Conservation (phyloP, 129 eudicot genomes). For the Lonicera japonica region DNA sequence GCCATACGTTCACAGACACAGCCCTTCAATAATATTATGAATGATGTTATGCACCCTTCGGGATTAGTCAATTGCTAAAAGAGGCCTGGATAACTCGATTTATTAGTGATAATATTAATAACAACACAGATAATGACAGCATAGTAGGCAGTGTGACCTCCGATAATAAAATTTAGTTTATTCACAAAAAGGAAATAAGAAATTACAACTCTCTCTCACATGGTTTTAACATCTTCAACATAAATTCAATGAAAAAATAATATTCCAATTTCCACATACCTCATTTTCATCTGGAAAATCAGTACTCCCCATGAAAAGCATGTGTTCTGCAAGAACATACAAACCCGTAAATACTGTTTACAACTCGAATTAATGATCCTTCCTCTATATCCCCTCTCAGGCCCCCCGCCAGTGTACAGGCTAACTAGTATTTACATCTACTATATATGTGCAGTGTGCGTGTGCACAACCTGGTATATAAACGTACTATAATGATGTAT, state of each 20-base stretch:
- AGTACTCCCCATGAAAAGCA: slow-evolving; percentile 98
- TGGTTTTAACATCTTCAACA: neutral
- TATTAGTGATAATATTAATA: too few relatives aligned
- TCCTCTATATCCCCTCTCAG: neutral
- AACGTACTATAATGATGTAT: too few relatives aligned
- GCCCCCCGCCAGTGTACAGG: too few relatives aligned
- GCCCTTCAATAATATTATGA: neutral
- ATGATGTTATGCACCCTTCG: too few relatives aligned
- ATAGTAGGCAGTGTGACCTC: too few relatives aligned
- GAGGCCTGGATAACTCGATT: too few relatives aligned
- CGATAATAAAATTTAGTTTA: too few relatives aligned
- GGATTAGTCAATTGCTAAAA: too few relatives aligned
- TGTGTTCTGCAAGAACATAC: slow-evolving; percentile 68
- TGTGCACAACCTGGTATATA: too few relatives aligned
- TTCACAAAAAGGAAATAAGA: neutral
- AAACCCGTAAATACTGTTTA: slow-evolving; percentile 6
- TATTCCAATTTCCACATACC: slow-evolving; percentile 52
- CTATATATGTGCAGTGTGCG: too few relatives aligned
- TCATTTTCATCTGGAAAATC: slow-evolving; percentile 97
- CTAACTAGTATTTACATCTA: too few relatives aligned
- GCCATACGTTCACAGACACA: neutral
- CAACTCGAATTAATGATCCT: slow-evolving; percentile 13
- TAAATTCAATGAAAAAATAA: slow-evolving; percentile 11
- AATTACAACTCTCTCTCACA: slow-evolving; percentile 6
- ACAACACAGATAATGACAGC: too few relatives aligned